A percentile compares a stretch with the other conserved stretches of the same genome.
These are phyloP conservation scores for Ophiocordyceps robertsii DNA, from an alignment of 2,329 filamentous ascomycete species.

Conservation along the genomic window DNA sequence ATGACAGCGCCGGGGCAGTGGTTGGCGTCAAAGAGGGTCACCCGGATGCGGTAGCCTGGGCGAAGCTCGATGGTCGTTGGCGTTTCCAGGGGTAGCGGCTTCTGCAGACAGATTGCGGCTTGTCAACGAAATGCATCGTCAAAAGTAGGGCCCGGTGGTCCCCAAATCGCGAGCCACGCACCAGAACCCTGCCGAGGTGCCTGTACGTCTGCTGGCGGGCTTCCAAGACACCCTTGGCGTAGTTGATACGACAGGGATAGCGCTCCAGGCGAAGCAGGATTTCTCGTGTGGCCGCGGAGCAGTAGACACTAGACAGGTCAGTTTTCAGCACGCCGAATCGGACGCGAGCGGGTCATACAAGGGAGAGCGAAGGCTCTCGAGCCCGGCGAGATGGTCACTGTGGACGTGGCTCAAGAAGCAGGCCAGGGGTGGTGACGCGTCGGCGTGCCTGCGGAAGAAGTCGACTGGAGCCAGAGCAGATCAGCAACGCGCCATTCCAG, in stretches of 20 bases:
- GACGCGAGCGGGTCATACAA: conserved; percentile 38
- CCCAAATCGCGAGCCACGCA: conserved; percentile 15
- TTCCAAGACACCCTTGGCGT: conserved; percentile 65
- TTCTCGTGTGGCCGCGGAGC: conserved; percentile 69
- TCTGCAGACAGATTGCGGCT: conserved; percentile 25
- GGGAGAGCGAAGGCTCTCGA: conserved; percentile 62
- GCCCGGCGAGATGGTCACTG: conserved; percentile 73
- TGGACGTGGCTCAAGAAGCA: conserved; percentile 90
- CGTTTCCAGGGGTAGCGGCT: conserved; percentile 69
- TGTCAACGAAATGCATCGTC: neutral
- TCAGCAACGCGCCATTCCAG: neutral
- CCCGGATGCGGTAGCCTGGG: conserved; percentile 54
- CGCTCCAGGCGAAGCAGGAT: conserved; percentile 71
- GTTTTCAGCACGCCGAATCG: neutral
- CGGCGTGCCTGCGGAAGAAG: conserved; percentile 53
- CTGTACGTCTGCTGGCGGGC: conserved; percentile 61
- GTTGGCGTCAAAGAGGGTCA: conserved; percentile 83
- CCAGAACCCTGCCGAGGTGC: conserved; percentile 57
- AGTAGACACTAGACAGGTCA: conserved; percentile 52
- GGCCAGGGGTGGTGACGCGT: conserved; percentile 51
- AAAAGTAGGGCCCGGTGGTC: neutral
- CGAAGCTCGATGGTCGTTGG: conserved; percentile 63
- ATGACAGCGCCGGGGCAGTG: conserved; percentile 85
- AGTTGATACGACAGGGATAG: conserved; percentile 69
- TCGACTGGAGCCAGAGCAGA: conserved; percentile 44